Evolutionary conservation across 106 monocot species (phyloP), one percentile per base, ranked within the genome.

Genomic region (Apostasia ramifera): DNA sequence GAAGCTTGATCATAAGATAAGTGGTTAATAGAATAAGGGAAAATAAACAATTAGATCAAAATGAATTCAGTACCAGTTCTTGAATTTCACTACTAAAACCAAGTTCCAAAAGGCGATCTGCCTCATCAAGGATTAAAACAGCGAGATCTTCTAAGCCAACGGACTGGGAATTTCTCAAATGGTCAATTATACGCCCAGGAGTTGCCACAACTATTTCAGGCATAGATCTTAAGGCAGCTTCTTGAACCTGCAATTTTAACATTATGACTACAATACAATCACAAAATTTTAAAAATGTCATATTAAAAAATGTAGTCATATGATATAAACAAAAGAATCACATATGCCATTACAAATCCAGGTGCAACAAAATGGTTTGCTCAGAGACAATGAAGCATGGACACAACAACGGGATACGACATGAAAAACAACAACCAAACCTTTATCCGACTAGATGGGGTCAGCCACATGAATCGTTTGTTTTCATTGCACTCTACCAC

Each of bases 161-260:
- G 37, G 97, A 97, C 53, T 81, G 66, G 10, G 92, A 84, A 76
- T 97, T 97, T 14, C 92, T 82, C 55, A 97, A 76, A 89, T 92
- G 97, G 77, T 97, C 97, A 65, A 97, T 97, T 66, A 97, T 89
- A 60, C 97, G 66, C 62, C 97, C 97, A 55, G 97, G 97, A 60
- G 97, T 97, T 42, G 92, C 97, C 44, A 97, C 85, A 53, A 97
- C 97, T 59, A 97, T 85, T 71, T 97, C 97, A 73, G 97, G 97
- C 89, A 84, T 82, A 52, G 89, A 86, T 78, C 92, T 97, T 71
- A 97, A 79, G 5, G 84, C 89, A 52, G 79, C 72, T 71, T 97
- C 92, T 87, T 97, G 97, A 15, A 78, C 71, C 97, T 92, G 86
- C 71, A 76, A 62, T 43, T 61, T 54, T n/a, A 62, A 15, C 8